Evolutionary conservation across 176 grass and related monocot genomes (phyloP), one percentile per base, ranked within the genome.

Genomic region (Avena atlantica): DNA sequence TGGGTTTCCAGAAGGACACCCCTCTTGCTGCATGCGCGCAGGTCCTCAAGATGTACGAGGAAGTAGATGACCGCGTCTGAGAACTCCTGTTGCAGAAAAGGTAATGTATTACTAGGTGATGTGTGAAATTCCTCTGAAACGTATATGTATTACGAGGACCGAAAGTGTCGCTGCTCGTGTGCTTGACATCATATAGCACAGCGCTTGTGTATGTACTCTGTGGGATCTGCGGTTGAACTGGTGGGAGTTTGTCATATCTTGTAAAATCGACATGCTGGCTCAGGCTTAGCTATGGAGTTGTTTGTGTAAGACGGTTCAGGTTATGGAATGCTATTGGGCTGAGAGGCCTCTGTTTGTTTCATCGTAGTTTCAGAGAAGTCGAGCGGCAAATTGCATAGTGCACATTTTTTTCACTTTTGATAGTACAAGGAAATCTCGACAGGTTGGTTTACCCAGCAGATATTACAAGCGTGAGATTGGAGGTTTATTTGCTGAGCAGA

Each of bases 1-100:
- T 98, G 63, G 97, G 96, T 2, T 92, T 98, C 61, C 68, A 86
- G 82, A 98, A 88, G 87, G 90, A 98, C 74, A 55, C 58, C 9
- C 71, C 89, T 19, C 82, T 96, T 19, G 49, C 82, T 10, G 79
- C 52, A 70, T 98, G 97, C 8, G 23, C 76, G 1, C 72, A 91
- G 55, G 57, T 98, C 85, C 89, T 98, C 14, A 87, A 93, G 86
- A 91, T 91, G 82, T 98, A 98, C 1, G 90, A 91, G 85, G 84
- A 91, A 76, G 77, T 92, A 7, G 80, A 91, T 4, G 86, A 82
- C n/a, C 92, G 42, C 60, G 50, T 83, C 45, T 88, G 57, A 88
- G 44, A 31, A 79, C 12, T 1, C 24, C 27, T 8, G 37, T 69
- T 74, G 8, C 55, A 12, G n/a, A 4, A 12, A 15, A 5, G 61